These are phyloP conservation scores for Daldinia sp. DNA, from an alignment of 2,329 filamentous ascomycete species.

Conservation along the genomic window DNA sequence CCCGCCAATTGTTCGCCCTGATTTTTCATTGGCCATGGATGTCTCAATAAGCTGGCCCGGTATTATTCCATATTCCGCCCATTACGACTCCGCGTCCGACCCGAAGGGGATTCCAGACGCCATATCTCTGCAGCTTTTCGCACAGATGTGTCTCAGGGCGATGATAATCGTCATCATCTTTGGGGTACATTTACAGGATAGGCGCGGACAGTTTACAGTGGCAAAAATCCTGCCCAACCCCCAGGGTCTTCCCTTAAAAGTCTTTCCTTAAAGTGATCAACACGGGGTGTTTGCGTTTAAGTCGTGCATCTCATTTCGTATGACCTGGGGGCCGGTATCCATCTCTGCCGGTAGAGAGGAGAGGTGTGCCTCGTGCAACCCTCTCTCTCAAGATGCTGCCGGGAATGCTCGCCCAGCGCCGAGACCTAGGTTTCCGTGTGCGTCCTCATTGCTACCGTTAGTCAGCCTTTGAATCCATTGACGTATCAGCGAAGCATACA, in stretches of 20 bases:
- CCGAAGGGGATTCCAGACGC: conserved; percentile 19
- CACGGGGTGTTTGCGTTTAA: conserved; percentile 32
- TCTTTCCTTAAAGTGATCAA: conserved; percentile 23
- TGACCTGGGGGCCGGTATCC: conserved; percentile 36
- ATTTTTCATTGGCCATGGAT: conserved; percentile 37
- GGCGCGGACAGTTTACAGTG: conserved; percentile 28
- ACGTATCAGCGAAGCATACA: conserved; percentile 36
- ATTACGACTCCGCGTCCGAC: conserved; percentile 28
- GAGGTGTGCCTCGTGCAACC: conserved; percentile 34
- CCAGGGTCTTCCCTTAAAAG: conserved; percentile 13
- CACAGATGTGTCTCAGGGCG: conserved; percentile 30
- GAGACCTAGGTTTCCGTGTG: conserved; percentile 34
- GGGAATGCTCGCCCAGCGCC: conserved; percentile 28
- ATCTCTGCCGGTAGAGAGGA: conserved; percentile 32
- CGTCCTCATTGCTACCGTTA: conserved; percentile 33
- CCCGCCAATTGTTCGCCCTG: conserved; percentile 31
- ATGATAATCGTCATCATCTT: conserved; percentile 31
- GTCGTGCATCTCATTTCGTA: conserved; percentile 37
- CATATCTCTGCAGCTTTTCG: conserved; percentile 22
- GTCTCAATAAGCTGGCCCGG: conserved; percentile 18
- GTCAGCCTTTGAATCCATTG: conserved; percentile 37
- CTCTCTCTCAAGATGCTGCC: conserved; percentile 29
- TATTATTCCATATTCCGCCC: conserved; percentile 27
- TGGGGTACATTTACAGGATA: conserved; percentile 25
- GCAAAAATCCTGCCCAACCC: conserved; percentile 42